Conservation (phyloP, 345 rosid genomes). For the Combretum micranthum region DNA sequence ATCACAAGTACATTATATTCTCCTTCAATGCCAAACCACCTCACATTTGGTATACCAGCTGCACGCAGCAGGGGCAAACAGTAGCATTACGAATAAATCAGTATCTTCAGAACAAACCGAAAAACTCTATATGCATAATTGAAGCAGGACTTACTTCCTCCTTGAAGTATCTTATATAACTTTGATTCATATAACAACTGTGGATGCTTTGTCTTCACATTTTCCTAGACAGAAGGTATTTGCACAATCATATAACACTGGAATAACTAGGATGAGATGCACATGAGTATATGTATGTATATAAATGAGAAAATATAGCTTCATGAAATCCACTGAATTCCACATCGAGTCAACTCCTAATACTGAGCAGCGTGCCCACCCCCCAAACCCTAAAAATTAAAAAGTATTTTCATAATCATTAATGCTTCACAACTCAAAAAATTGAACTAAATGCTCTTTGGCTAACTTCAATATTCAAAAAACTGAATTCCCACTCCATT, state of each 20-base stretch:
- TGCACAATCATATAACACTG: background rate
- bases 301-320: too few relatives aligned
- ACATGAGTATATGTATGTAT: background rate
- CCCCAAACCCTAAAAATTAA: too few relatives aligned
- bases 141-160: slow-evolving; percentile 59
- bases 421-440: too few relatives aligned
- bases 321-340: too few relatives aligned
- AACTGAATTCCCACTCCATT: too few relatives aligned
- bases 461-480: too few relatives aligned
- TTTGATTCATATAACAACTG: slow-evolving; percentile 87
- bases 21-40: slow-evolving; percentile 86
- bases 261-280: background rate
- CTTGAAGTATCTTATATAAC: slow-evolving; percentile 81
- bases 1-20: slow-evolving; percentile 84
- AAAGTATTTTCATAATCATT: too few relatives aligned
- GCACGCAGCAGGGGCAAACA: slow-evolving; percentile 11
- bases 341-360: too few relatives aligned
- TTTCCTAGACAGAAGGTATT: slow-evolving; percentile 44
- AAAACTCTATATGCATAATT: background rate
- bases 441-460: too few relatives aligned
- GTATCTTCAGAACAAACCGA: too few relatives aligned
- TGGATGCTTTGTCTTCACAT: slow-evolving; percentile 87
- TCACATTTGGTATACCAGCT: slow-evolving; percentile 82
- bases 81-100: background rate
- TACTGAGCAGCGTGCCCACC: too few relatives aligned